phyloP scores from a whole-genome alignment of 2,329 filamentous ascomycete genomes.

The Blastomyces percursus region DNA sequence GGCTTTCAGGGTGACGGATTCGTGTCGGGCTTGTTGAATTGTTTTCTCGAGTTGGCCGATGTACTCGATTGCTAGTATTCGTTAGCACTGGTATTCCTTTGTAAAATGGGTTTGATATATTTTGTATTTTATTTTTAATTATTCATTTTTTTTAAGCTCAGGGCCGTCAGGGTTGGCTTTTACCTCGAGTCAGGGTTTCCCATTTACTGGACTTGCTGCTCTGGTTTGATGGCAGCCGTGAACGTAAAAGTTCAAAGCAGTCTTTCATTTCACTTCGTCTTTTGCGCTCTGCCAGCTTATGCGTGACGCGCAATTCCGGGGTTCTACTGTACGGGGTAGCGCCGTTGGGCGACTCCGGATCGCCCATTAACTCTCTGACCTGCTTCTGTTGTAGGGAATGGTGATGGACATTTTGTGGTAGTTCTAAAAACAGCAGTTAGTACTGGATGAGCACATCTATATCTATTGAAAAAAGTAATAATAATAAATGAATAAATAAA shows the following conservation, averaged over 20 bases:
- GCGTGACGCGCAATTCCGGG: conserved; percentile 39
- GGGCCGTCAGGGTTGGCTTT: background rate
- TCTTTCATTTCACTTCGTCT: conserved; percentile 44
- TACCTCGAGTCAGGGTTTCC: conserved; percentile 41
- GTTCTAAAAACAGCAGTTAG: conserved; percentile 24
- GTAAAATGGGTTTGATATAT: background rate
- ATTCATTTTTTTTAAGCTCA: background rate
- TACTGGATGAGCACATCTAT: background rate
- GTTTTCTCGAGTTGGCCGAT: conserved; percentile 36
- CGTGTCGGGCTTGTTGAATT: conserved; percentile 27
- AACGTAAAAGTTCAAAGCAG: conserved; percentile 38
- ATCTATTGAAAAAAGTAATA: background rate
- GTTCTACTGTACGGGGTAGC: conserved; percentile 41
- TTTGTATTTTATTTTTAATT: too few species aligned
- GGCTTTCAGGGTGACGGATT: conserved; percentile 27
- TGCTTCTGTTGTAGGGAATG: conserved; percentile 40
- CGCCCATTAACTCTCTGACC: conserved; percentile 37
- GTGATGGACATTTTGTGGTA: conserved; percentile 38
- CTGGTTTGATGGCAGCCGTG: conserved; percentile 35
- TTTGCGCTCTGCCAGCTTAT: conserved; percentile 42
- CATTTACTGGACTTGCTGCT: conserved; percentile 44
- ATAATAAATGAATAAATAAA: too few species aligned
- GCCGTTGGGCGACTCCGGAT: conserved; percentile 32
- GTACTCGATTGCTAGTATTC: conserved; percentile 39
- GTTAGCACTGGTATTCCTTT: conserved; percentile 22